A percentile compares a stretch with the other conserved stretches of the same genome.
Evolutionary conservation across 352 stramenopile species (phyloP).

Genomic region (Phytophthora rubi): DNA sequence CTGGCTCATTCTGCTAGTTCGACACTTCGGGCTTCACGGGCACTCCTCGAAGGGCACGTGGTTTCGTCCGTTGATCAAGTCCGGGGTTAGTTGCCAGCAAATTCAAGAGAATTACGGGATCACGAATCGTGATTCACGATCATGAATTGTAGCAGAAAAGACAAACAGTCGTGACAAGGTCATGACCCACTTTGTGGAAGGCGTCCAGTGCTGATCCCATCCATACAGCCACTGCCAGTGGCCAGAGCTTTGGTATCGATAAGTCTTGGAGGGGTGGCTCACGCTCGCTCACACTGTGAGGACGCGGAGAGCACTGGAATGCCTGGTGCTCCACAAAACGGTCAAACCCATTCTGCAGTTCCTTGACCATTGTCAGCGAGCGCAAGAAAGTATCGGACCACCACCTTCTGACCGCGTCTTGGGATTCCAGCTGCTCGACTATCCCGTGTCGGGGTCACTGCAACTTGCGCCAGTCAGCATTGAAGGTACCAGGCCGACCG

Average conservation of each 20-base stretch:
- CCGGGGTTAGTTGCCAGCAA: too few relatives aligned
- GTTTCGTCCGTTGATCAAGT: too few relatives aligned
- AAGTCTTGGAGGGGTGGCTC: neutral
- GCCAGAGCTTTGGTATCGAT: neutral
- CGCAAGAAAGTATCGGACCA: neutral
- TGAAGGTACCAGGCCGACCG: neutral
- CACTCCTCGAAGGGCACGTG: too few relatives aligned
- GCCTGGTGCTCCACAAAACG: neutral
- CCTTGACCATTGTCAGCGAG: neutral
- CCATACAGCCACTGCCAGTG: neutral
- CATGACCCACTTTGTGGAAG: too few relatives aligned
- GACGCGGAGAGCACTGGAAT: neutral
- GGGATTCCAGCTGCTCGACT: neutral
- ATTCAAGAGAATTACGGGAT: too few relatives aligned
- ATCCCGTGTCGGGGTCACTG: slow-evolving; percentile 3
- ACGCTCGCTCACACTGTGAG: neutral
- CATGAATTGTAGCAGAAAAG: neutral
- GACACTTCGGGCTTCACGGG: too few relatives aligned
- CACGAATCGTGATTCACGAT: neutral
- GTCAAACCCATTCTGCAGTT: neutral
- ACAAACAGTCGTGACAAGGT: neutral
- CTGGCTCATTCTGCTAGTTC: too few relatives aligned
- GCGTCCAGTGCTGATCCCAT: neutral
- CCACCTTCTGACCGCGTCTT: neutral
- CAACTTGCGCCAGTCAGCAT: slow-evolving; percentile 5